phyloP scores from a whole-genome alignment of 176 grass and related monocot species.

The Olyra latifolia region DNA sequence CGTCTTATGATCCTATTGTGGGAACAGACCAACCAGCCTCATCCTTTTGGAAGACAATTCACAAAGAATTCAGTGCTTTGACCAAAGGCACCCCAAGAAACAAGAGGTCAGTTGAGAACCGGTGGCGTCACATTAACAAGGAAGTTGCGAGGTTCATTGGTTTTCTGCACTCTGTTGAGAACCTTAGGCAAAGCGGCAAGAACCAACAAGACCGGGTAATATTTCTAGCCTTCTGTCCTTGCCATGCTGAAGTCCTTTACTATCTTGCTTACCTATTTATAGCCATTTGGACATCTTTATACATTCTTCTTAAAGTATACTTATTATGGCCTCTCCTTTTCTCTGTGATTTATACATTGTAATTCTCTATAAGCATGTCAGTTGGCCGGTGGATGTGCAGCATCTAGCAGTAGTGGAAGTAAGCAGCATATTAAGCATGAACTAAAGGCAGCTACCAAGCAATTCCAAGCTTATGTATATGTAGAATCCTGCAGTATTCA shows the following conservation, averaged over 20 bases:
- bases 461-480: neutral
- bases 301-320: constrained; percentile 23
- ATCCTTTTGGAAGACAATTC: too few species aligned
- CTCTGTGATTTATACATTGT: neutral
- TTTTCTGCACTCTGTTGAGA: too few species aligned
- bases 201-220: too few species aligned
- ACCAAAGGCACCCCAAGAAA: too few species aligned
- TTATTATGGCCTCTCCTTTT: constrained; percentile 36
- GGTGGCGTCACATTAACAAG: too few species aligned
- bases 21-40: too few species aligned
- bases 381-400: neutral
- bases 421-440: neutral
- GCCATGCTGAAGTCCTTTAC: neutral
- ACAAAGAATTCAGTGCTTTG: too few species aligned
- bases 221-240: too few species aligned
- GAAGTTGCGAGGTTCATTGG: too few species aligned
- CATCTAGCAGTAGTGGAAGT: neutral
- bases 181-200: too few species aligned
- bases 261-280: constrained; percentile 53
- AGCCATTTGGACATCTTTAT: constrained; percentile 25
- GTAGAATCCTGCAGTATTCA: neutral
- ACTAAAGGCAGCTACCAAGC: neutral
- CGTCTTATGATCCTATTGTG: too few species aligned
- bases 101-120: too few species aligned
- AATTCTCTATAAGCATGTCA: neutral